Conservation (phyloP, 352 stramenopile species). For the Pythium aristosporum region DNA sequence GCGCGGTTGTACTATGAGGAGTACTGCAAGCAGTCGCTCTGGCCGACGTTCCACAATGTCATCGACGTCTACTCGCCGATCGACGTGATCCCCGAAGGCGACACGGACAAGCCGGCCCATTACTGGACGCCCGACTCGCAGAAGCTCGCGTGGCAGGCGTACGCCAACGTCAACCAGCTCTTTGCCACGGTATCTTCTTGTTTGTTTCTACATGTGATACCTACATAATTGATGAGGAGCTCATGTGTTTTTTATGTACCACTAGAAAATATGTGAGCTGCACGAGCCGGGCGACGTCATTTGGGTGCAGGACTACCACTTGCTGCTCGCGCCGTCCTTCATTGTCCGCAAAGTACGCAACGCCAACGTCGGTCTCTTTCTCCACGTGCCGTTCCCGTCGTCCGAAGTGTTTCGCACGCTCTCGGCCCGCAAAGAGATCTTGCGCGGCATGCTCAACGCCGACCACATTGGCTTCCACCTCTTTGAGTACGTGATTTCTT, state of each 20-base stretch:
- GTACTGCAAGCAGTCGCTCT: slow-evolving; percentile 97
- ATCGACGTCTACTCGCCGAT: slow-evolving; percentile 86
- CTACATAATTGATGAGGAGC: slow-evolving; percentile 32
- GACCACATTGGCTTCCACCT: slow-evolving; percentile 94
- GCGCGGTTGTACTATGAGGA: slow-evolving; percentile 84
- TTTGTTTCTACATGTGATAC: slow-evolving; percentile 28
- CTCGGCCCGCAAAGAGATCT: slow-evolving; percentile 89
- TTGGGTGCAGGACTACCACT: slow-evolving; percentile 98
- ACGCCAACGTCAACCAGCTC: slow-evolving; percentile 94
- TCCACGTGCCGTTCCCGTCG: slow-evolving; percentile 98
- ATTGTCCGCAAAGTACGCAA: slow-evolving; percentile 88
- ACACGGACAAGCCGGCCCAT: slow-evolving; percentile 31
- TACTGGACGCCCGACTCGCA: slow-evolving; percentile 68
- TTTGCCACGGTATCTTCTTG: slow-evolving; percentile 59
- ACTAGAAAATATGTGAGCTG: slow-evolving; percentile 64
- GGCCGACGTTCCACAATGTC: slow-evolving; percentile 97
- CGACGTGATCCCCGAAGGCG: slow-evolving; percentile 54
- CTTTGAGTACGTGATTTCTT: slow-evolving; percentile 78
- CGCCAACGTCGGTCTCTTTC: slow-evolving; percentile 94
- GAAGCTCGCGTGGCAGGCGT: slow-evolving; percentile 89
- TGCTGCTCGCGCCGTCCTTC: slow-evolving; percentile 96
- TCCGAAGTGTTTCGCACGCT: slow-evolving; percentile 98
- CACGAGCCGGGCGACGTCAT: slow-evolving; percentile 88
- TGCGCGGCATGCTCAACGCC: slow-evolving; percentile 88
- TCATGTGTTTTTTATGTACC: slow-evolving; percentile 22